phyloP scores from a whole-genome alignment of 2,329 filamentous ascomycete genomes.

The Triangularia verruculosa region DNA sequence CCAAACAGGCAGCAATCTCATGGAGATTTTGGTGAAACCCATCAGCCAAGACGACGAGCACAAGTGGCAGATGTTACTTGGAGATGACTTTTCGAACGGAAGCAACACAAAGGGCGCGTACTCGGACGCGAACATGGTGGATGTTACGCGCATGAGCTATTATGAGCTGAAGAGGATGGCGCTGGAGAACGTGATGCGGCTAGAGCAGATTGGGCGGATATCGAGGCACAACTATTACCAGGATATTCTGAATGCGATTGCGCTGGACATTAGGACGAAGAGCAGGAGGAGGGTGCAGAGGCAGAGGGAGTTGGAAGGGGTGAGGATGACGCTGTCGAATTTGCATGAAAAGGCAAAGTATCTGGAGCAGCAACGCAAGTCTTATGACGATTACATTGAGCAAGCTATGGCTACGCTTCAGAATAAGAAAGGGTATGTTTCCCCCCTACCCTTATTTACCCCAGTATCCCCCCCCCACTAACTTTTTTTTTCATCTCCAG shows the following conservation, averaged over 20 bases:
- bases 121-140: constrained; percentile 82
- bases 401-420: constrained; percentile 96
- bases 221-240: constrained; percentile 92
- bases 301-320: constrained; percentile 84
- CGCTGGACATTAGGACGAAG: constrained; percentile 94
- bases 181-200: constrained; percentile 85
- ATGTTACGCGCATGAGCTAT: constrained; percentile 87
- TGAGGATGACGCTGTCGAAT: constrained; percentile 70
- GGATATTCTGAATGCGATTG: constrained; percentile 96
- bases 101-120: constrained; percentile 78
- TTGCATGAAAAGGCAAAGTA: constrained; percentile 85
- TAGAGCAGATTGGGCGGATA: constrained; percentile 85
- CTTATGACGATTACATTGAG: constrained; percentile 98
- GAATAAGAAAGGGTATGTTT: constrained; percentile 80
- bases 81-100: constrained; percentile 72
- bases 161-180: constrained; percentile 89
- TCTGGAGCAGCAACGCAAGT: constrained; percentile 92
- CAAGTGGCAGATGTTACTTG: constrained; percentile 78
- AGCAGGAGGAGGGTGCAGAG: constrained; percentile 88
- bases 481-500: constrained; percentile 37
- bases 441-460: no score
- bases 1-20: constrained; percentile 85
- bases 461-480: constrained; percentile 1
- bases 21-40: constrained; percentile 91
- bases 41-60: constrained; percentile 84